Conservation (phyloP, 805 yeast genomes). For the Wickerhamiella domercqiae region DNA sequence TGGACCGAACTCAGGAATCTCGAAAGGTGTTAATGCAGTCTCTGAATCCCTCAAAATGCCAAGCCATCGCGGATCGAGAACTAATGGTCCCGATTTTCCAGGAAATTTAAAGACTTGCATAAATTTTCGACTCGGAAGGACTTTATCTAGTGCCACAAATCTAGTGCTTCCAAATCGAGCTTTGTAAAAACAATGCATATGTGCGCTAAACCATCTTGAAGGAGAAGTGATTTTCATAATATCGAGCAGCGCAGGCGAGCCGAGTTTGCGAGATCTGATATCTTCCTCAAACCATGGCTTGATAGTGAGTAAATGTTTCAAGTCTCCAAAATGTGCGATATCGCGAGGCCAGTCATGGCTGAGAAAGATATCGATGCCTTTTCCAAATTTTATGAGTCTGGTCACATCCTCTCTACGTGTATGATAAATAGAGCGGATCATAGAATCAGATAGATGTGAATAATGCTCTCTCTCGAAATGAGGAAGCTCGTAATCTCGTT, state of each 20-base stretch:
- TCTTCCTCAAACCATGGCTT: conserved; percentile 63
- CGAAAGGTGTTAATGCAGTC: neutral
- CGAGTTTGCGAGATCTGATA: conserved; percentile 42
- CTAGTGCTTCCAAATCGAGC: conserved; percentile 39
- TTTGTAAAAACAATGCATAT: conserved; percentile 59
- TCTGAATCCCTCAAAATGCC: neutral
- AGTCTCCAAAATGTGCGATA: conserved; percentile 50
- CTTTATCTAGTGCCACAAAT: conserved; percentile 76
- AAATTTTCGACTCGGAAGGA: conserved; percentile 48
- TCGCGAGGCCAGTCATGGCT: conserved; percentile 95
- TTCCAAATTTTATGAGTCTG: conserved; percentile 28
- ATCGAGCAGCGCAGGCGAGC: conserved; percentile 51
- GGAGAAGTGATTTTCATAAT: conserved; percentile 46
- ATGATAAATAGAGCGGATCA: conserved; percentile 52
- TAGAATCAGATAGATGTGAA: conserved; percentile 1
- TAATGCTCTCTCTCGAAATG: conserved; percentile 16
- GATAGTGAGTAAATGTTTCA: conserved; percentile 30
- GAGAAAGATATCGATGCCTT: conserved; percentile 38
- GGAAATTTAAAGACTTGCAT: conserved; percentile 33
- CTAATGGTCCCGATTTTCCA: conserved; percentile 16
- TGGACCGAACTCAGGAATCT: neutral
- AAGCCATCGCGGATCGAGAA: conserved; percentile 4
- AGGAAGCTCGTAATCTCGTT: conserved; percentile 30
- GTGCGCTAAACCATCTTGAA: conserved; percentile 72
- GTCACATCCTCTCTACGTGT: conserved; percentile 45